Evolutionary conservation across 1,284 basidiomycete species (phyloP).

Genomic region (Naganishia albida): DNA sequence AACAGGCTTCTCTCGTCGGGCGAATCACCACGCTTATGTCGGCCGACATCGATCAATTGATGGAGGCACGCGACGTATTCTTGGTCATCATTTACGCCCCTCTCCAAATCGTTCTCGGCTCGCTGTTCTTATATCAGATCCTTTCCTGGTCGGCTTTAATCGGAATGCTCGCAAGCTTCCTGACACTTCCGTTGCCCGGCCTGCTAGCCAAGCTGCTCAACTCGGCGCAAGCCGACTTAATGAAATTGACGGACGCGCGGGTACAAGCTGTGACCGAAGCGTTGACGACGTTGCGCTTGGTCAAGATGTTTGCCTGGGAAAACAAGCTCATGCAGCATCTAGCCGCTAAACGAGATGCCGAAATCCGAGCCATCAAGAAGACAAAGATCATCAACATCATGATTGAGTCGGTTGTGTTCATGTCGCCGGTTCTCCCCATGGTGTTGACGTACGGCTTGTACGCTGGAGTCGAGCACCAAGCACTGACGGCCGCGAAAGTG

Average conservation of each 20-base stretch:
- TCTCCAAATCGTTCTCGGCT: conserved; percentile 46
- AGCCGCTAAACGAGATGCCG: conserved; percentile 60
- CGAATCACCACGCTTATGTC: conserved; percentile 63
- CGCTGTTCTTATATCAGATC: conserved; percentile 47
- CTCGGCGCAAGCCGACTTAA: conserved; percentile 43
- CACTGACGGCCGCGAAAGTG: conserved; percentile 55
- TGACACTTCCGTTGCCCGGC: conserved; percentile 61
- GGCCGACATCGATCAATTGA: conserved; percentile 49
- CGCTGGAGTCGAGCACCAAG: conserved; percentile 56
- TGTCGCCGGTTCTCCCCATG: conserved; percentile 68
- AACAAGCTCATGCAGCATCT: conserved; percentile 60
- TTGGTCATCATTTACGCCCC: conserved; percentile 44
- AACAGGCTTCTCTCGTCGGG: conserved; percentile 54
- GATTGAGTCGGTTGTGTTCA: conserved; percentile 53
- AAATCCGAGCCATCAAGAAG: conserved; percentile 59
- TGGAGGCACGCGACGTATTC: conserved; percentile 42
- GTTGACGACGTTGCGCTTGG: conserved; percentile 56
- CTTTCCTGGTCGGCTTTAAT: conserved; percentile 57
- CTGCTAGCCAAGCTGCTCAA: conserved; percentile 48
- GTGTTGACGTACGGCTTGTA: conserved; percentile 66
- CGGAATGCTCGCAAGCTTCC: conserved; percentile 60
- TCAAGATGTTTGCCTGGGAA: conserved; percentile 73
- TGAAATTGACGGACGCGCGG: conserved; percentile 58
- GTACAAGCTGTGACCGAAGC: conserved; percentile 60
- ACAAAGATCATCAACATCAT: conserved; percentile 34